These are phyloP conservation scores for Dendrostoma leiphaemia DNA, from an alignment of 2,329 filamentous ascomycete genomes.

Conservation along the genomic window DNA sequence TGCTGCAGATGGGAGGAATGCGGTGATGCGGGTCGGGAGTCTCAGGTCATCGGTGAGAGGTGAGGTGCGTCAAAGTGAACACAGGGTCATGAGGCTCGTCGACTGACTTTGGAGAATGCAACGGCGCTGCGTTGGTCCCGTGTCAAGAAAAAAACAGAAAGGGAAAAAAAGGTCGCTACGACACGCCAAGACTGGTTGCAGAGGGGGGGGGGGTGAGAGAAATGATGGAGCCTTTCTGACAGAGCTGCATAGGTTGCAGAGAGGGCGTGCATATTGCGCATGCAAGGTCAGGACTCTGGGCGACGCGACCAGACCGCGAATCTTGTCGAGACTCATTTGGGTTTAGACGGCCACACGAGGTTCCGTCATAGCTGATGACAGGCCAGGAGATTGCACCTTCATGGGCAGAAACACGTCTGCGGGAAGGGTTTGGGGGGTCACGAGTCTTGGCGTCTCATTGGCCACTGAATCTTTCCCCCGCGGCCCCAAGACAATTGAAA, in stretches of 20 bases:
- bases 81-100: background rate
- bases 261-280: background rate
- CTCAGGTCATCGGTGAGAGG: background rate
- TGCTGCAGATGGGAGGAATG: background rate
- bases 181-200: too few species aligned
- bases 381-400: background rate
- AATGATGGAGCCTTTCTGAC: background rate
- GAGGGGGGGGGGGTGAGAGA: background rate
- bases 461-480: background rate
- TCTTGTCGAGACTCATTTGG: background rate
- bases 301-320: background rate
- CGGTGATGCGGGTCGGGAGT: background rate
- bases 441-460: background rate
- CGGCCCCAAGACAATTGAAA: too few species aligned
- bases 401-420: background rate
- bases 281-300: background rate
- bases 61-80: background rate
- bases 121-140: background rate
- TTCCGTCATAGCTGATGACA: slow-evolving; percentile 1
- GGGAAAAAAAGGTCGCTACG: background rate
- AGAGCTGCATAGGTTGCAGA: background rate
- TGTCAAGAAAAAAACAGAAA: background rate
- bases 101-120: too few species aligned
- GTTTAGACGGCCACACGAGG: background rate
- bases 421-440: too few species aligned